phyloP scores from a whole-genome alignment of 192 early-diverging fungal genomes.

The Linnemannia zychae region DNA sequence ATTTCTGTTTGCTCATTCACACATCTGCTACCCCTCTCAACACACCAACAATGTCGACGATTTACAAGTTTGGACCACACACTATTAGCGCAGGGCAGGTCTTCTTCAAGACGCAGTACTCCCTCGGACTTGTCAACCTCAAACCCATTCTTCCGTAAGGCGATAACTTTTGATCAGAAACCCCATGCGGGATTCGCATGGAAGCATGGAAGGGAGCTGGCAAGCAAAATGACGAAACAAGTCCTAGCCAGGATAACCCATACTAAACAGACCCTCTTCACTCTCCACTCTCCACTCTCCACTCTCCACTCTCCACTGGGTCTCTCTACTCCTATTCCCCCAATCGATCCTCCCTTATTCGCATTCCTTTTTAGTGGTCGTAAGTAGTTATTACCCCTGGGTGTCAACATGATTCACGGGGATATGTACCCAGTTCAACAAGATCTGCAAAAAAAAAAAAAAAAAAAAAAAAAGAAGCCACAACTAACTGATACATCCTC shows the following conservation, averaged over 20 bases:
- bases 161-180: background rate
- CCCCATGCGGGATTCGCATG: background rate
- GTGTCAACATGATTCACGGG: background rate
- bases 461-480: too few relatives aligned
- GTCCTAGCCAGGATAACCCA: too few relatives aligned
- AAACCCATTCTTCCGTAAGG: conserved; percentile 89
- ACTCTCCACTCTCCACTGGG: background rate
- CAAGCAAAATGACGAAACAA: background rate
- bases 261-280: background rate
- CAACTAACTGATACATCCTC: background rate
- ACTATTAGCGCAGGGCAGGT: conserved; percentile 77
- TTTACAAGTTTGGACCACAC: conserved; percentile 78
- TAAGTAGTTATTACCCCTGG: background rate
- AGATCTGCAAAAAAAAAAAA: background rate
- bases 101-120: conserved; percentile 80
- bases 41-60: background rate
- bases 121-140: conserved; percentile 90
- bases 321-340: background rate
- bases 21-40: background rate
- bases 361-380: background rate
- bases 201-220: background rate
- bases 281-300: background rate
- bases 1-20: background rate
- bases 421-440: background rate
- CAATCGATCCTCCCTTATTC: too few relatives aligned